Conservation (phyloP, 2,329 filamentous ascomycete species). For the Ascochyta rabiei region DNA sequence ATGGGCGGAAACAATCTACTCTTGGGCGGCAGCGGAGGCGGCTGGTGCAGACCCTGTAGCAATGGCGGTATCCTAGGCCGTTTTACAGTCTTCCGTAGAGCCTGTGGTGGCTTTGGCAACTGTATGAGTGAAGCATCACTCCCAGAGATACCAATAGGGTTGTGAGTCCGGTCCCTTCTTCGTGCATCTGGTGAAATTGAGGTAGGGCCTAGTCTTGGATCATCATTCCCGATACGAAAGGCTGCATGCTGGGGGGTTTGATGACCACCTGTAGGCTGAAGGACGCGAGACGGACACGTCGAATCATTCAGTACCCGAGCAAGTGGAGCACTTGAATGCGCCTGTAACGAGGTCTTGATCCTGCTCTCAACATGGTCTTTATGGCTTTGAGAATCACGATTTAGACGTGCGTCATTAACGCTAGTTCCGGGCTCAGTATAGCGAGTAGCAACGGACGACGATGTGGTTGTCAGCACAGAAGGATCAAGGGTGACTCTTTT, state of each 20-base stretch:
- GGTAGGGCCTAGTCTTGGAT: slow-evolving; percentile 33
- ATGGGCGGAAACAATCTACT: slow-evolving; percentile 67
- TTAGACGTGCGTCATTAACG: slow-evolving; percentile 13
- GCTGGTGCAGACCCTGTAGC: slow-evolving; percentile 67
- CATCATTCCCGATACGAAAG: slow-evolving; percentile 40
- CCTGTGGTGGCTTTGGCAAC: slow-evolving; percentile 49
- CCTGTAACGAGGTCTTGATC: slow-evolving; percentile 10
- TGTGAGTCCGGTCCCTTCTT: slow-evolving; percentile 27
- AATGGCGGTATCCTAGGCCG: slow-evolving; percentile 54
- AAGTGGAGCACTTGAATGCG: slow-evolving; percentile 40
- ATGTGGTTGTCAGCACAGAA: slow-evolving; percentile 11
- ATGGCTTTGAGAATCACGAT: slow-evolving; percentile 8
- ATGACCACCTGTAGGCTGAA: slow-evolving; percentile 19
- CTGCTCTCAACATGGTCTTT: slow-evolving; percentile 11
- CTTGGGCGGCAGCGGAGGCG: slow-evolving; percentile 59
- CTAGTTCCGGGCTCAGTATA: slow-evolving; percentile 23
- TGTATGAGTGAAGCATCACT: slow-evolving; percentile 36
- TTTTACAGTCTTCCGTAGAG: slow-evolving; percentile 37
- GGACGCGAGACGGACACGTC: slow-evolving; percentile 8
- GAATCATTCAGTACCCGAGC: slow-evolving; percentile 45
- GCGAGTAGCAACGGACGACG: slow-evolving; percentile 13
- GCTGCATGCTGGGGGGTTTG: slow-evolving; percentile 23
- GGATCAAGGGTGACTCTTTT: slow-evolving; percentile 23
- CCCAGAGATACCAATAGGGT: slow-evolving; percentile 17
- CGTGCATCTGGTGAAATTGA: slow-evolving; percentile 27